phyloP scores from a whole-genome alignment of 257 asterid genomes.

The Solanum infundibuliforme region DNA sequence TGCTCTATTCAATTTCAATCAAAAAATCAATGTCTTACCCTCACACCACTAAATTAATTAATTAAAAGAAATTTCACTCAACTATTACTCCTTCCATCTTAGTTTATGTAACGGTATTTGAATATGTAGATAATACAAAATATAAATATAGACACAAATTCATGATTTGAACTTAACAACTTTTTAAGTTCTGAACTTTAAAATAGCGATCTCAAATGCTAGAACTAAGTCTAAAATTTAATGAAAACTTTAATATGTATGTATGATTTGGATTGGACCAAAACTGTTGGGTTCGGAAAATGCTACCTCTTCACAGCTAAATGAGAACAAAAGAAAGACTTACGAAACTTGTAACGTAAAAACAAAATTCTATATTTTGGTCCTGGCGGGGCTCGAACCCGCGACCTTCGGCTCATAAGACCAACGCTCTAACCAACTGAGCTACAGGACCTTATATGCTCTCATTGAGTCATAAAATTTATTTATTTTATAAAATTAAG shows the following conservation, averaged over 20 bases:
- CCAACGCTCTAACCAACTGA: conserved; percentile 99
- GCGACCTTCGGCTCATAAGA: conserved; percentile 99
- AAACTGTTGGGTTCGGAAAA: not conserved
- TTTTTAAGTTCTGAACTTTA: not conserved
- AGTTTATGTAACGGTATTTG: not conserved
- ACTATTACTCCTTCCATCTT: not conserved
- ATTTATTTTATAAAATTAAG: too few relatives aligned
- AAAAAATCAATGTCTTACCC: not conserved
- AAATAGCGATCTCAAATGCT: not conserved
- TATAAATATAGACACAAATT: rapidly evolving
- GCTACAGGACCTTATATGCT: conserved; percentile 58
- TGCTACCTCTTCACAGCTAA: not conserved
- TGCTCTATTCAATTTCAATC: not conserved
- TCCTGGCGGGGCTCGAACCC: conserved; percentile 99
- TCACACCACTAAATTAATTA: not conserved
- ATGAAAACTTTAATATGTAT: too few relatives aligned
- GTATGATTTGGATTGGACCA: not conserved
- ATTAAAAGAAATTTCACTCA: not conserved
- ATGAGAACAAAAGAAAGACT: not conserved
- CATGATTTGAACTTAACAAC: not conserved
- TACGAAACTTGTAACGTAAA: not conserved
- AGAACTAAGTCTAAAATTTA: not conserved
- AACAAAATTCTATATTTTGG: not conserved
- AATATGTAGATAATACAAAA: not conserved
- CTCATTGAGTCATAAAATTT: rapidly evolving